Evolutionary conservation across 192 early-diverging fungal species (phyloP).

Genomic region (Globomyces pollinis-pini): DNA sequence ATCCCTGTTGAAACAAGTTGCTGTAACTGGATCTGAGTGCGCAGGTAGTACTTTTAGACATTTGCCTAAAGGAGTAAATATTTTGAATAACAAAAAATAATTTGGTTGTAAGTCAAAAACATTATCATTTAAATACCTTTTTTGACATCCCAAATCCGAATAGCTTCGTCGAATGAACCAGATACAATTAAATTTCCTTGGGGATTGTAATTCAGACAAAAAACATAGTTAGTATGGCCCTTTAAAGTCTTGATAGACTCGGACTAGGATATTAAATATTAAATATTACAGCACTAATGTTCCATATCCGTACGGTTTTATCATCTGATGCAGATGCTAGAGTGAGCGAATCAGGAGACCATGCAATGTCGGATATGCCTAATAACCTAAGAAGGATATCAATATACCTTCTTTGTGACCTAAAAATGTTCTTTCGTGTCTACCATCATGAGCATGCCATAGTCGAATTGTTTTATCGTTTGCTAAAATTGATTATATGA

Average conservation of each 20-base stretch:
- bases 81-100: conserved; percentile 22
- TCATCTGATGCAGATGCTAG: conserved; percentile 93
- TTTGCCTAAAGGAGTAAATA: no score
- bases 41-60: conserved; percentile 87
- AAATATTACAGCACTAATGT: conserved; percentile 57
- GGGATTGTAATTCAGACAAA: conserved; percentile 96
- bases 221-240: conserved; percentile 96
- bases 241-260: conserved; percentile 66
- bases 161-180: conserved; percentile 95
- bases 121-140: no score
- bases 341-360: conserved; percentile 84
- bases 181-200: conserved; percentile 89
- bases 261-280: conserved; percentile 21
- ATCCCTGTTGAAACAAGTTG: conserved; percentile 94
- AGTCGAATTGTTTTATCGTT: conserved; percentile 93
- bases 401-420: conserved; percentile 91
- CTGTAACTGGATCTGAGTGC: conserved; percentile 92
- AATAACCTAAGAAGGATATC: no score
- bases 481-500: conserved; percentile 53
- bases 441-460: conserved; percentile 83
- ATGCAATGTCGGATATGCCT: conserved; percentile 92
- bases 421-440: conserved; percentile 74
- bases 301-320: conserved; percentile 91
- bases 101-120: no score
- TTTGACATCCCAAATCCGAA: conserved; percentile 93